Conservation (phyloP, 2,329 filamentous ascomycete genomes). For the Colletotrichum cereale region DNA sequence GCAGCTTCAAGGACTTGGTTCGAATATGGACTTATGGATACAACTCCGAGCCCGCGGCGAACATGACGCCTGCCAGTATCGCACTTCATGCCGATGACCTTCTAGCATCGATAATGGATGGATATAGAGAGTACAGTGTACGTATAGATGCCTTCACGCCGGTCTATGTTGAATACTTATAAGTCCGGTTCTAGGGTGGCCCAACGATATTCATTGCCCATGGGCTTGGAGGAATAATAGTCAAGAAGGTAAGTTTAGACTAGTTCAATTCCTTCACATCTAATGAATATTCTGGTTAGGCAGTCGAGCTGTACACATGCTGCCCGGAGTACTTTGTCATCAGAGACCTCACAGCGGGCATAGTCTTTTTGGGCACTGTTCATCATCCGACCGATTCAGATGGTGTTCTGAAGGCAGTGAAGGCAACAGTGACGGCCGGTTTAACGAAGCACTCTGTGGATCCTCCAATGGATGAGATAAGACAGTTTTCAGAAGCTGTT, state of each 20-base stretch:
- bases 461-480: slow-evolving; percentile 37
- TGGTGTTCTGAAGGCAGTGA: slow-evolving; percentile 42
- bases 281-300: not conserved
- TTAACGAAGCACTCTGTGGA: slow-evolving; percentile 7
- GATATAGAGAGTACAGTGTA: slow-evolving; percentile 29
- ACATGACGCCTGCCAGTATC: slow-evolving; percentile 44
- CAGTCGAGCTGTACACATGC: not conserved
- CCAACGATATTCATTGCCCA: slow-evolving; percentile 45
- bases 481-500: slow-evolving; percentile 43
- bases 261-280: too few species aligned
- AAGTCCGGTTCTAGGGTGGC: slow-evolving; percentile 34
- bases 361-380: slow-evolving; percentile 45
- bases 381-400: slow-evolving; percentile 42
- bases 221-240: slow-evolving; percentile 44
- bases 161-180: not conserved
- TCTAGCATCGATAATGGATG: slow-evolving; percentile 26
- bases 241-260: slow-evolving; percentile 43
- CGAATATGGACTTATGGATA: slow-evolving; percentile 44
- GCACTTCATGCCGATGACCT: slow-evolving; percentile 45
- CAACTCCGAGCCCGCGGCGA: slow-evolving; percentile 44
- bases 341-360: slow-evolving; percentile 34
- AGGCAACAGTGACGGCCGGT: slow-evolving; percentile 34
- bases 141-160: not conserved
- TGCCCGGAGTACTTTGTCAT: slow-evolving; percentile 28
- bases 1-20: slow-evolving; percentile 34